Evolutionary conservation across 345 rosid species (phyloP).

Genomic region (Syzygium grande): DNA sequence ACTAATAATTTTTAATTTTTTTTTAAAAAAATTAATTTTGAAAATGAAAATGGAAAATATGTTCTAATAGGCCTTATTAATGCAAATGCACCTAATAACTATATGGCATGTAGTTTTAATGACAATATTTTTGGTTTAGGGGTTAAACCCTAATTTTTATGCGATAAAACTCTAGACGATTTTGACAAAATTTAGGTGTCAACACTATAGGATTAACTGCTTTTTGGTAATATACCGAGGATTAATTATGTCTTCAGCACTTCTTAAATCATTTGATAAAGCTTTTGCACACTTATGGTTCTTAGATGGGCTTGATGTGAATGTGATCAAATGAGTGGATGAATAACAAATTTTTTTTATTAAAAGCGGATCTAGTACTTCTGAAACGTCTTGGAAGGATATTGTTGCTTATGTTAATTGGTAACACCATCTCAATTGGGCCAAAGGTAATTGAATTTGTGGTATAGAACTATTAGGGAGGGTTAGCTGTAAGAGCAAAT

Average conservation of each 20-base stretch:
- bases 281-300: background rate
- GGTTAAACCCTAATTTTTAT: too few relatives aligned
- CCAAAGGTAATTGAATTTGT: background rate
- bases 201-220: background rate
- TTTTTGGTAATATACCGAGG: background rate
- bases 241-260: background rate
- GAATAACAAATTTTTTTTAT: background rate
- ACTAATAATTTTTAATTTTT: too few relatives aligned
- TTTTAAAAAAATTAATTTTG: too few relatives aligned
- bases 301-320: background rate
- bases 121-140: too few relatives aligned
- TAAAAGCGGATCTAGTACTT: background rate
- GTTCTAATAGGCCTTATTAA: too few relatives aligned
- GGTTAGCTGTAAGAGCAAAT: background rate
- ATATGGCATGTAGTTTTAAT: too few relatives aligned
- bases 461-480: background rate
- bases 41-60: too few relatives aligned
- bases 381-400: background rate
- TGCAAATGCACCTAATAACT: too few relatives aligned
- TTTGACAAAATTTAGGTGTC: too few relatives aligned
- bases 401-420: background rate
- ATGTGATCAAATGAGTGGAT: background rate
- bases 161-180: too few relatives aligned
- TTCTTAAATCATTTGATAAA: background rate
- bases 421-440: background rate